A percentile compares a stretch with the other conserved stretches of the same genome.
phyloP scores from a whole-genome alignment of 2,329 filamentous ascomycete species.

The Phyllosticta citribraziliensis region DNA sequence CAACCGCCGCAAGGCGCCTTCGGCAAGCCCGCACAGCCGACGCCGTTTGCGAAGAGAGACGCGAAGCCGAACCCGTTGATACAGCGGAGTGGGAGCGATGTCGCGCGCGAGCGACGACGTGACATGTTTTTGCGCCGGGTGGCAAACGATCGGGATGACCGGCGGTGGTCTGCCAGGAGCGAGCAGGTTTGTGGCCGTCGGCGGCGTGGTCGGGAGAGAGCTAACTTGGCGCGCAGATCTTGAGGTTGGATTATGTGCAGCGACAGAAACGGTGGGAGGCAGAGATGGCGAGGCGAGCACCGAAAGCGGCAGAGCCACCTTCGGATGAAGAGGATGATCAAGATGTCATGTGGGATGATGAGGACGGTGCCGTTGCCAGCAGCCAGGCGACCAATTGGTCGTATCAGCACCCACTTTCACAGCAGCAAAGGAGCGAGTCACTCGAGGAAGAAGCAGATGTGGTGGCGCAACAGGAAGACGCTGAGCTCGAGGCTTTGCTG shows the following conservation, averaged over 20 bases:
- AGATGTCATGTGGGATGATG: neutral
- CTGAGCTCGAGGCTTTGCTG: conserved; percentile 36
- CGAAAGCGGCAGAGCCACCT: conserved; percentile 19
- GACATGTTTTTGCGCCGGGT: conserved; percentile 58
- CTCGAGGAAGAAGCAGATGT: conserved; percentile 1
- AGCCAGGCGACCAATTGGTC: neutral
- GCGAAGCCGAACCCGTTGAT: conserved; percentile 55
- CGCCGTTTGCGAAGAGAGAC: conserved; percentile 16
- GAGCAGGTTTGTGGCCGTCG: conserved; percentile 32
- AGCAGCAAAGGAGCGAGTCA: conserved; percentile 2
- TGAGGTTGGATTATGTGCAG: conserved; percentile 37
- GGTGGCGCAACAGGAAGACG: conserved; percentile 5
- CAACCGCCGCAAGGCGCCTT: neutral
- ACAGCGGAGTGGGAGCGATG: conserved; percentile 42
- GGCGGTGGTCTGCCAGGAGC: conserved; percentile 34
- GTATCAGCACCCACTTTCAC: neutral
- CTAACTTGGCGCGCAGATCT: conserved; percentile 25
- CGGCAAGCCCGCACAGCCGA: neutral
- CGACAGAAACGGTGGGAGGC: conserved; percentile 36
- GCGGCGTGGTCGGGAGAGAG: neutral
- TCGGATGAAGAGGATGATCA: conserved; percentile 16
- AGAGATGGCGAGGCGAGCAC: conserved; percentile 33
- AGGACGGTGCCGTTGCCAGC: conserved; percentile 1
- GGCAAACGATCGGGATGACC: conserved; percentile 34
- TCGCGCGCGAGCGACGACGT: conserved; percentile 53